Conservation (phyloP, 805 yeast genomes). For the Ogataea saltuana region DNA sequence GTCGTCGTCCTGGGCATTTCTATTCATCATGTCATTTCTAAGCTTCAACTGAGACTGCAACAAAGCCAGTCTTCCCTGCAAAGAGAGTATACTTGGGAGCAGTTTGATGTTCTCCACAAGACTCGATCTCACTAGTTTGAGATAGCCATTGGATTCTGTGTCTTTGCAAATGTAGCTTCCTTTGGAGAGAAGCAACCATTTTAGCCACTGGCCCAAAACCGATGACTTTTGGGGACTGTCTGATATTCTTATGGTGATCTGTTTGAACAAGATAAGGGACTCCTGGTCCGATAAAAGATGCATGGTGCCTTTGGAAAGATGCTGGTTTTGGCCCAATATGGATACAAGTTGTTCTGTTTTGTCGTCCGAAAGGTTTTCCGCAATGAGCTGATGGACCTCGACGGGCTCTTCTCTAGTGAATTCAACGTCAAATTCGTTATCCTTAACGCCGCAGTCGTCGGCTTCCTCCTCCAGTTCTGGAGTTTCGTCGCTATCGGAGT, state of each 20-base stretch:
- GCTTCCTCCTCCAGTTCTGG: slow-evolving; percentile 23
- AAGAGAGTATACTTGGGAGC: slow-evolving; percentile 67
- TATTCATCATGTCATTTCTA: slow-evolving; percentile 52
- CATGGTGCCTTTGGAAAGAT: slow-evolving; percentile 56
- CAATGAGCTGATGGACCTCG: slow-evolving; percentile 26
- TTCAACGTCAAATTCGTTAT: slow-evolving; percentile 14
- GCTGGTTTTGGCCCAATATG: slow-evolving; percentile 30
- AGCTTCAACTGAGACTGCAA: slow-evolving; percentile 73
- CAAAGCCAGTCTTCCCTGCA: slow-evolving; percentile 84
- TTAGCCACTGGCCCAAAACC: slow-evolving; percentile 63
- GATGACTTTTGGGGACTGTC: slow-evolving; percentile 52
- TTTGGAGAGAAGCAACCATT: slow-evolving; percentile 72
- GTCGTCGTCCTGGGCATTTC: slow-evolving; percentile 23
- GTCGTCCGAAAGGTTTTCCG: slow-evolving; percentile 26
- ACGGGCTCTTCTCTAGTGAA: slow-evolving; percentile 27
- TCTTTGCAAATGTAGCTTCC: slow-evolving; percentile 62
- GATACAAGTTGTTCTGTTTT: slow-evolving; percentile 35
- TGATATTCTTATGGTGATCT: slow-evolving; percentile 47
- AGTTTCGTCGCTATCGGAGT: slow-evolving; percentile 17
- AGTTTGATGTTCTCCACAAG: slow-evolving; percentile 55
- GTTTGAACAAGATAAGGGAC: slow-evolving; percentile 46
- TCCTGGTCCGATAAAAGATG: slow-evolving; percentile 49
- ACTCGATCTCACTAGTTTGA: slow-evolving; percentile 58
- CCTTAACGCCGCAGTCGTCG: slow-evolving; percentile 14
- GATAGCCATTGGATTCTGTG: slow-evolving; percentile 51